These are phyloP conservation scores for Apiospora sp. DNA, from an alignment of 2,329 filamentous ascomycete species.

Conservation along the genomic window DNA sequence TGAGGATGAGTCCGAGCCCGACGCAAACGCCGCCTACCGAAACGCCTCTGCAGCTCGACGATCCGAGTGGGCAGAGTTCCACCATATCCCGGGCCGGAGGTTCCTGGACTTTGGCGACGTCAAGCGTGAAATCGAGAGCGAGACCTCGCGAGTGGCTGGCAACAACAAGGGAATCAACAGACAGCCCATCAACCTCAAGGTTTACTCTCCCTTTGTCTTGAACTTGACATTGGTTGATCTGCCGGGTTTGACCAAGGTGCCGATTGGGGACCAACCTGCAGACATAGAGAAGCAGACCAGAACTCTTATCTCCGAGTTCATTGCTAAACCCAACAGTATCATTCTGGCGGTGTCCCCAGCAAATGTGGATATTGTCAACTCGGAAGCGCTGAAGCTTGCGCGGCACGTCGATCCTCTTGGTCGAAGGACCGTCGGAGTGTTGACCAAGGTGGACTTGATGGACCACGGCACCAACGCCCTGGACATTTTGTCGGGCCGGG, in stretches of 20 bases:
- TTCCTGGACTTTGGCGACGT: constrained; percentile 94
- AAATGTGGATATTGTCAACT: constrained; percentile 98
- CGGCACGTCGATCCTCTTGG: constrained; percentile 96
- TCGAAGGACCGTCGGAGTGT: constrained; percentile 91
- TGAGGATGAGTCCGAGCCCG: constrained; percentile 71
- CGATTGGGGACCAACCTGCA: constrained; percentile 95
- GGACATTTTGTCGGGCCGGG: constrained; percentile 95
- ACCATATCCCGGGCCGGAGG: constrained; percentile 88
- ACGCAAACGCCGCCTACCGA: constrained; percentile 76
- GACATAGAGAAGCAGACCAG: constrained; percentile 99
- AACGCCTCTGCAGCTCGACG: constrained; percentile 74
- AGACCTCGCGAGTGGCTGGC: constrained; percentile 89
- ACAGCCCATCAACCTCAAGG: constrained; percentile 97
- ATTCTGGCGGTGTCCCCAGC: constrained; percentile 95
- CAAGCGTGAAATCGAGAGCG: constrained; percentile 95
- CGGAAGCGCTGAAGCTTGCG: constrained; percentile 94
- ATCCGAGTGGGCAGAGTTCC: constrained; percentile 91
- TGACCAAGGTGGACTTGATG: constrained; percentile 98
- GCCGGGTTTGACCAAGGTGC: constrained; percentile 95
- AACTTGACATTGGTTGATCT: constrained; percentile 96
- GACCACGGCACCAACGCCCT: constrained; percentile 98
- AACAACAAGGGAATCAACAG: constrained; percentile 99
- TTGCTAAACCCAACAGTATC: constrained; percentile 98
- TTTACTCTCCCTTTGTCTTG: constrained; percentile 95
- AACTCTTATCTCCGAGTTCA: constrained; percentile 96